Evolutionary conservation across 441 rosid species (phyloP), one percentile per base, ranked within the genome.

Genomic region (Isatis lusitanica): DNA sequence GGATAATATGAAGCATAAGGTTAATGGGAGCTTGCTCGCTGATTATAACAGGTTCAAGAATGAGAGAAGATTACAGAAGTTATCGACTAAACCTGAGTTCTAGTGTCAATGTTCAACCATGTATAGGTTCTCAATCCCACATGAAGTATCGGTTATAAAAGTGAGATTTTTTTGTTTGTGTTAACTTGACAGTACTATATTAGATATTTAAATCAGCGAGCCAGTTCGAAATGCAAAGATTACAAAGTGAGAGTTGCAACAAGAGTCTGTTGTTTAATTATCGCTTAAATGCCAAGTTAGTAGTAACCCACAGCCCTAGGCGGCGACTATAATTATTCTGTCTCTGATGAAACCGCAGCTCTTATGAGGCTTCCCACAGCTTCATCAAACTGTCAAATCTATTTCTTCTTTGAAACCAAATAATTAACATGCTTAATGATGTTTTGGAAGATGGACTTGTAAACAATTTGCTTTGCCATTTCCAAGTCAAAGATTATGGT

Each of bases 1-100:
- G 66, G 85, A 86, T 71, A 90, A 86, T 85, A 88, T 94, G 97
- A 90, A 92, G 86, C 80, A 77, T 35, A 89, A 87, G 80, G 99
- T 90, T 40, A 91, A 89, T 31, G 79, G 84, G 4, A 88, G 93
- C 84, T 85, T 95, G 85, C 90, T 94, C 13, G 85, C 91, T 7
- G 98, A 94, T 73, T 94, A 90, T 68, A 82, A 83, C 65, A 71
- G 79, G 62, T 94, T 94, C 89, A 88, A 85, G 82, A 74, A 74
- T 61, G 89, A 84, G 68, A 71, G 69, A 71, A 58, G 3, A 42
- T 17, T 71, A 50, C 48, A 13, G 0, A 26, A 47, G 61, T 28
- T 56, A 56, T 44, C 21, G 4, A 69, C 42, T 46, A 7, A 55
- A 52, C 1, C 11, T n/a, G 30, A 51, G 48, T 9, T 66, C 15